phyloP scores from a whole-genome alignment of 2,329 filamentous ascomycete species.

The Ophiostoma himal-ulmi region DNA sequence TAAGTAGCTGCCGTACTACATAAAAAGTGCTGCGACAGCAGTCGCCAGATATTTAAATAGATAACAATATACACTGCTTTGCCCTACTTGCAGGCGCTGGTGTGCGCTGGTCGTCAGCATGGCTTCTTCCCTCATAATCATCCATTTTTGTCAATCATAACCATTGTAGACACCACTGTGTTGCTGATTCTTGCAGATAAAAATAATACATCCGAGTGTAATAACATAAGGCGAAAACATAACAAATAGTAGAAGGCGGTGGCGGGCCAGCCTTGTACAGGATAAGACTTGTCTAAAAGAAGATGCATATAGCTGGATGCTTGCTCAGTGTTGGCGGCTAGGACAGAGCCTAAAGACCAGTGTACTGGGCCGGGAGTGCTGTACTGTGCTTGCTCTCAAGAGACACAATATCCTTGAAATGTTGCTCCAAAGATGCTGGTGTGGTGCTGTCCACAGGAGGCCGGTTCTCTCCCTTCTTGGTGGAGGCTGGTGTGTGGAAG shows the following conservation, averaged over 20 bases:
- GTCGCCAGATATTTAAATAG: conserved; percentile 21
- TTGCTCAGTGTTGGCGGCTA: not conserved
- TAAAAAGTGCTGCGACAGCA: conserved; percentile 16
- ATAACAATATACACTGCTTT: conserved; percentile 17
- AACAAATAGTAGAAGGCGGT: not conserved
- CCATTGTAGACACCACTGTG: not conserved
- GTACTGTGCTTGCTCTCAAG: conserved; percentile 23
- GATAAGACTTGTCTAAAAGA: not conserved
- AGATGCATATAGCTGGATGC: conserved; percentile 5
- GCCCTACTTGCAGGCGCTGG: not conserved
- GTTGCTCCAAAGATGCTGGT: conserved; percentile 31
- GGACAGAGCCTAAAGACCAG: not conserved
- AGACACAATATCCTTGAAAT: conserved; percentile 26
- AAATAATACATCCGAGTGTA: not conserved
- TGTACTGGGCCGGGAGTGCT: conserved; percentile 23
- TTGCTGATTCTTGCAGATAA: conserved; percentile 3
- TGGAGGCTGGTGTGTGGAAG: conserved; percentile 28
- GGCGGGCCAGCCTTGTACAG: not conserved
- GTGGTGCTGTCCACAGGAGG: conserved; percentile 33
- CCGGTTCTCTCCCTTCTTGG: conserved; percentile 41
- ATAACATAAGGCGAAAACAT: conserved; percentile 13
- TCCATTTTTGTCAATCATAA: not conserved
- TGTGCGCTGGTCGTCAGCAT: not conserved
- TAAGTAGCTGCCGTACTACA: conserved; percentile 23
- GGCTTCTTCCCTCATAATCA: not conserved